Percentiles rank a stretch among this genome's conserved stretches.
phyloP scores from a whole-genome alignment of 2,329 filamentous ascomycete genomes.

The Peltaster fructicola region DNA sequence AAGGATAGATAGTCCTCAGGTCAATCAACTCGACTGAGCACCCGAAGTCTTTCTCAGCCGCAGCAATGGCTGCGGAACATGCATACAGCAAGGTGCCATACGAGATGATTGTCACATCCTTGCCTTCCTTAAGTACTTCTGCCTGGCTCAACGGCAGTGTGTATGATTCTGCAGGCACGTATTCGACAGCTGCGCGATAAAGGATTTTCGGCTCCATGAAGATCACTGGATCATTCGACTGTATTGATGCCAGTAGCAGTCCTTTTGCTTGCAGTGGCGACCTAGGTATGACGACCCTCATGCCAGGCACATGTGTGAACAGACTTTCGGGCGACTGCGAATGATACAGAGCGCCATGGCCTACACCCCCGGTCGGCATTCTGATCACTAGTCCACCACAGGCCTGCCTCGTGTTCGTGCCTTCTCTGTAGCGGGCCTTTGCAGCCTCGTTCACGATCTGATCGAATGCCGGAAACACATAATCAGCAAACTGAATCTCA shows the following conservation, averaged over 20 bases:
- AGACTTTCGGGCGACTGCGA: conserved; percentile 77
- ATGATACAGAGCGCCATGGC: conserved; percentile 77
- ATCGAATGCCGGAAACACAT: conserved; percentile 83
- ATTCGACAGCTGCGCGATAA: conserved; percentile 79
- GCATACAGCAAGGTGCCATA: conserved; percentile 83
- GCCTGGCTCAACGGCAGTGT: conserved; percentile 74
- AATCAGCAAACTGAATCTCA: conserved; percentile 92
- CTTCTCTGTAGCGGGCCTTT: conserved; percentile 66
- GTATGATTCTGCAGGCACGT: conserved; percentile 68
- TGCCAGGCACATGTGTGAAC: conserved; percentile 73
- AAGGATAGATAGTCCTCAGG: conserved; percentile 73
- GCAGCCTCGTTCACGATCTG: conserved; percentile 88
- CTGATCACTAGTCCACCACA: conserved; percentile 69
- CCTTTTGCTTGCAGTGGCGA: conserved; percentile 82
- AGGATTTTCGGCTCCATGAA: conserved; percentile 92
- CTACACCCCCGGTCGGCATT: conserved; percentile 81
- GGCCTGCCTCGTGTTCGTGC: conserved; percentile 24
- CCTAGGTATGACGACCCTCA: conserved; percentile 71
- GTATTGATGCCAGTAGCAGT: conserved; percentile 58
- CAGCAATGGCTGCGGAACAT: conserved; percentile 58
- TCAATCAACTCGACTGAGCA: conserved; percentile 74
- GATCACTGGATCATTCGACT: conserved; percentile 66
- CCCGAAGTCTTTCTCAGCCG: conserved; percentile 57
- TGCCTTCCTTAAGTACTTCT: conserved; percentile 64
- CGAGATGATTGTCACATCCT: conserved; percentile 66